Percentiles rank a stretch among this genome's conserved stretches.
phyloP scores from a whole-genome alignment of 2,329 filamentous ascomycete species.

The Zalaria sp. region DNA sequence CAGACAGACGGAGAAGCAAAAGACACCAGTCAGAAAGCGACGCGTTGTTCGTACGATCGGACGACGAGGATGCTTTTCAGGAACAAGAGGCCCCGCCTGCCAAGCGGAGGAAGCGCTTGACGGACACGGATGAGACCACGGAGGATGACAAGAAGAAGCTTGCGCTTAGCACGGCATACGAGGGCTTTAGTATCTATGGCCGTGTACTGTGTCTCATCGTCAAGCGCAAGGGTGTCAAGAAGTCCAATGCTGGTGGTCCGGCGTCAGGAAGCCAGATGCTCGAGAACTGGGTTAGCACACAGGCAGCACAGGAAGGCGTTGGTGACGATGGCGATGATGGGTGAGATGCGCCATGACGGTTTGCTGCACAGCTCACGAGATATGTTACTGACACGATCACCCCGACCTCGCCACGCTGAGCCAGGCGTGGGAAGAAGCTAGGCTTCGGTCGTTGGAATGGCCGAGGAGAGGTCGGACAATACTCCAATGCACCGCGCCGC shows the following conservation, averaged over 20 bases:
- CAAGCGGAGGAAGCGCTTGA: slow-evolving; percentile 12
- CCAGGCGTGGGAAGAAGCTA: no score
- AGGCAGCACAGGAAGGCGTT: slow-evolving; percentile 18
- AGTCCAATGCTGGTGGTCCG: slow-evolving; percentile 8
- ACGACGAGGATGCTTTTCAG: slow-evolving; percentile 20
- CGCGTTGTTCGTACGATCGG: slow-evolving; percentile 21
- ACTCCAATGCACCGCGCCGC: no score
- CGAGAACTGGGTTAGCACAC: slow-evolving; percentile 24
- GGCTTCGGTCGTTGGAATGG: no score
- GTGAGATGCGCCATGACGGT: slow-evolving; percentile 1
- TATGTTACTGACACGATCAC: no score
- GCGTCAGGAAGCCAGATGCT: slow-evolving; percentile 21
- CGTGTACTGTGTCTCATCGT: slow-evolving; percentile 85
- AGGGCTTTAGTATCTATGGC: slow-evolving; percentile 92
- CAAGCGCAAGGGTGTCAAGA: slow-evolving; percentile 48
- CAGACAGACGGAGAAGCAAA: slow-evolving; percentile 10
- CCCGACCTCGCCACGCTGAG: no score
- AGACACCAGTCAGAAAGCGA: slow-evolving; percentile 12
- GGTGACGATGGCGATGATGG: slow-evolving; percentile 16
- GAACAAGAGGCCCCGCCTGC: slow-evolving; percentile 17
- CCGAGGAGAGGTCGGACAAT: no score
- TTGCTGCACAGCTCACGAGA: no score
- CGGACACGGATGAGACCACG: slow-evolving; percentile 10
- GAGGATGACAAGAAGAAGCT: slow-evolving; percentile 81
- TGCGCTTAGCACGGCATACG: slow-evolving; percentile 72